Evolutionary conservation across 2,329 filamentous ascomycete species (phyloP).

Genomic region (Ophiostoma angusticollis): DNA sequence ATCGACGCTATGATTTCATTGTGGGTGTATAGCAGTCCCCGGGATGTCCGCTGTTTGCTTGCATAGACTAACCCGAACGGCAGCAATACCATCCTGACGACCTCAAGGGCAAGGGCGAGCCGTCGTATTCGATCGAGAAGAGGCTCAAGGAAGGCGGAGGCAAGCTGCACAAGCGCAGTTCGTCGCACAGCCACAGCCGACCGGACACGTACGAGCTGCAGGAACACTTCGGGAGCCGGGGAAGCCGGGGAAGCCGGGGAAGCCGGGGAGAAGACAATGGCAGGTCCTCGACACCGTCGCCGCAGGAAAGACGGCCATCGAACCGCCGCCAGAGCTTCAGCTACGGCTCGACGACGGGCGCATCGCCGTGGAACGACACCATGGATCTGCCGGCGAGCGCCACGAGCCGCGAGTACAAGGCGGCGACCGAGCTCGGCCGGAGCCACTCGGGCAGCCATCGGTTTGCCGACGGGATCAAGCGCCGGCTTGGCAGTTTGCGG

Average conservation of each 20-base stretch:
- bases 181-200: slow-evolving; percentile 16
- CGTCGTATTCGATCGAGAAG: slow-evolving; percentile 57
- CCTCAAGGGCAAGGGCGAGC: slow-evolving; percentile 72
- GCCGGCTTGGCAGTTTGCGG: slow-evolving; percentile 39
- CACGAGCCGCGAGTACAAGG: slow-evolving; percentile 15
- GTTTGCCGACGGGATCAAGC: slow-evolving; percentile 38
- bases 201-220: slow-evolving; percentile 36
- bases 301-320: slow-evolving; percentile 15
- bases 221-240: neutral
- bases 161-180: slow-evolving; percentile 18
- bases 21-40: slow-evolving; percentile 38
- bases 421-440: slow-evolving; percentile 23
- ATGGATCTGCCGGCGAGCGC: slow-evolving; percentile 12
- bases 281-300: slow-evolving; percentile 11
- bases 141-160: slow-evolving; percentile 47
- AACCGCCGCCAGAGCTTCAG: slow-evolving; percentile 34
- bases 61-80: slow-evolving; percentile 21
- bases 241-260: slow-evolving; percentile 6
- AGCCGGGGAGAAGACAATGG: slow-evolving; percentile 5
- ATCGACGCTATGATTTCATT: slow-evolving; percentile 60
- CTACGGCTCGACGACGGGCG: slow-evolving; percentile 18
- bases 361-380: neutral
- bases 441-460: slow-evolving; percentile 31
- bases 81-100: slow-evolving; percentile 62
- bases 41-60: slow-evolving; percentile 36